phyloP scores from a whole-genome alignment of 2,329 filamentous ascomycete genomes.

The Botryotinia convoluta region DNA sequence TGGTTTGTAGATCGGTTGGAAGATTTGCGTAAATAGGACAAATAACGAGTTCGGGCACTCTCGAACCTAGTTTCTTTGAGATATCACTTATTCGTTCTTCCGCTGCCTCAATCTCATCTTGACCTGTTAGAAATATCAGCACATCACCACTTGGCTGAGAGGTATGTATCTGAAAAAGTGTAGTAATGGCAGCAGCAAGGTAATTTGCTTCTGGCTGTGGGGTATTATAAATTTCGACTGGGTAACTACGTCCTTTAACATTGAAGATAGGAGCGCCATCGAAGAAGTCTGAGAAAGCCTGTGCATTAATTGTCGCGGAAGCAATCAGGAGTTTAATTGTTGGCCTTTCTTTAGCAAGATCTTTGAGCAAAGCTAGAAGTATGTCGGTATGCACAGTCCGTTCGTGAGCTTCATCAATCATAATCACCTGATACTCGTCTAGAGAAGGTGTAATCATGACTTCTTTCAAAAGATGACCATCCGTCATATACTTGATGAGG shows the following conservation, averaged over 20 bases:
- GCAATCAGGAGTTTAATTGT: constrained; percentile 90
- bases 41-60: constrained; percentile 82
- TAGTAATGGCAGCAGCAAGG: constrained; percentile 84
- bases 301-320: constrained; percentile 90
- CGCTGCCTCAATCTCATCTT: constrained; percentile 92
- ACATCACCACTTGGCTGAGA: constrained; percentile 85
- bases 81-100: constrained; percentile 84
- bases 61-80: constrained; percentile 77
- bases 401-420: constrained; percentile 98
- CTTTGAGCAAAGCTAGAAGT: constrained; percentile 81
- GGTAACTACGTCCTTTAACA: constrained; percentile 83
- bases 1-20: constrained; percentile 83
- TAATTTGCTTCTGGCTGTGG: constrained; percentile 92
- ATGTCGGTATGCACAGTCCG: constrained; percentile 90
- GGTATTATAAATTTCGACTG: constrained; percentile 89
- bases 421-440: constrained; percentile 77
- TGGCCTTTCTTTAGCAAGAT: constrained; percentile 76
- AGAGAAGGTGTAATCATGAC: constrained; percentile 87
- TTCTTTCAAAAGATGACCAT: constrained; percentile 89
- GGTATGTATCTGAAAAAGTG: constrained; percentile 91
- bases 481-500: constrained; percentile 92
- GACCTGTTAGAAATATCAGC: constrained; percentile 88
- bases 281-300: constrained; percentile 89
- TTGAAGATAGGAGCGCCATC: constrained; percentile 93
- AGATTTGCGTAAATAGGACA: constrained; percentile 94